Base-by-base conservation (phyloP, 371 early-diverging fungal species). In the Mortierella sp. region DNA sequence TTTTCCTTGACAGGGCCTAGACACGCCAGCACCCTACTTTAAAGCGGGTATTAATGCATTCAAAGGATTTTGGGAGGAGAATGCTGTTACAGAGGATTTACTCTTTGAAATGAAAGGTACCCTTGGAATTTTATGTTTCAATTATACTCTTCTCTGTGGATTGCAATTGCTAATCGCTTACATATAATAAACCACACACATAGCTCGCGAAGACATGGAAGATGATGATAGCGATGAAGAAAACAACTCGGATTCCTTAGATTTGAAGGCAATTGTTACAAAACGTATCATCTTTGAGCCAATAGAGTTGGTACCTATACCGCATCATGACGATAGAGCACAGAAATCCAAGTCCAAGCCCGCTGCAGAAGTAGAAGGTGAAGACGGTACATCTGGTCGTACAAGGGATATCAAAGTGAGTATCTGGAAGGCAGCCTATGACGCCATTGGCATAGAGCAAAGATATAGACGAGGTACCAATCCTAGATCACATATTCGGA, bases 51-150 rank as follows among this genome's bases (percentile, higher is more conserved):
- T 31, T n/a, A 45, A 57, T 29, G 32, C 59, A 12, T 73, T 66
- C 56, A 69, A 69, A 34, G 80, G 80, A 15, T 70, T 73, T 31
- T 68, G 60, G 31, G 80, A 79, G 5, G 80, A 79, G 49, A 79
- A 66, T 53, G 80, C 80, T 15, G 43, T 74, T 15, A 73, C 74
- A 29, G 80, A 79, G 45, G 80, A 79, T 15, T 17, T 79, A 28
- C n/a, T 79, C 22, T 79, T 79, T 32, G 59, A 73, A 31, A 79
- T 79, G 74, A 70, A 62, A 66, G 80, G 80, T 79, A 73, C 4
- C 5, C 26, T 32, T 23, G 5, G 17, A 17, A n/a, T 35, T 23
- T 31, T 13, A 15, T 29, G 9, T 57, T n/a, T 1, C 35, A n/a
- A n/a, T 7, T 28, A 28, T 15, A 26, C 53, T 12, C 28, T 22